Conservation (phyloP, 2,329 filamentous ascomycete genomes). For the Arthrobotrys sphaeroides region DNA sequence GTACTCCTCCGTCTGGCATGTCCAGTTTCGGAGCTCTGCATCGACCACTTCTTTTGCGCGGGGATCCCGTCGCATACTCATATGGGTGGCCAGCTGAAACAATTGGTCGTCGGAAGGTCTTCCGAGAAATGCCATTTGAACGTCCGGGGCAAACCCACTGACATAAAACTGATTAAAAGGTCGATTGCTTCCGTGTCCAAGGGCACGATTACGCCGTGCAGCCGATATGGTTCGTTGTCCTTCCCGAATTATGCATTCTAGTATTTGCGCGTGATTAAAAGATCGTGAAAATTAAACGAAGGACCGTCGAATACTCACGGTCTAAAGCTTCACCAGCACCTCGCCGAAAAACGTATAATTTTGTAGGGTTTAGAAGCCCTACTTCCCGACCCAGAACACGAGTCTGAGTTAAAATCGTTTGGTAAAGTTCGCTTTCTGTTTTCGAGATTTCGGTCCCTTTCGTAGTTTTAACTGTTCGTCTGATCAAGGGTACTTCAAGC, state of each 20-base stretch:
- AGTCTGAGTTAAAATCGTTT: background rate
- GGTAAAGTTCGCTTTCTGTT: background rate
- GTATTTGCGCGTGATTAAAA: background rate
- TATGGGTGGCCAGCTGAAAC: constrained; percentile 13
- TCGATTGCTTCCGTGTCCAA: constrained; percentile 1
- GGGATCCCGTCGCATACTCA: background rate
- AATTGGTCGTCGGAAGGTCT: background rate
- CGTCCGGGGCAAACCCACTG: background rate
- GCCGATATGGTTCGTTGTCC: background rate
- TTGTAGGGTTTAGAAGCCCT: background rate
- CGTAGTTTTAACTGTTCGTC: background rate
- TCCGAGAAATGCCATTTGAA: constrained; percentile 1
- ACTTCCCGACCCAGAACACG: background rate
- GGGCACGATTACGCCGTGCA: background rate
- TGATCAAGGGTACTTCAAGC: constrained; percentile 3
- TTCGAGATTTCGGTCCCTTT: background rate
- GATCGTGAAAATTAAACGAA: no score
- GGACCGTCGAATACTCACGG: background rate
- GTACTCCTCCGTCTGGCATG: background rate
- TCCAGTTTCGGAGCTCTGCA: background rate
- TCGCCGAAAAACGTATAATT: constrained; percentile 7
- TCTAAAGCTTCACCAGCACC: constrained; percentile 10
- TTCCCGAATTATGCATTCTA: constrained; percentile 8
- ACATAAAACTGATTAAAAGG: constrained; percentile 8
- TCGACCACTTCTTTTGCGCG: constrained; percentile 1